Evolutionary conservation across 2,329 filamentous ascomycete genomes (phyloP).

Genomic region (Fusarium sp.): DNA sequence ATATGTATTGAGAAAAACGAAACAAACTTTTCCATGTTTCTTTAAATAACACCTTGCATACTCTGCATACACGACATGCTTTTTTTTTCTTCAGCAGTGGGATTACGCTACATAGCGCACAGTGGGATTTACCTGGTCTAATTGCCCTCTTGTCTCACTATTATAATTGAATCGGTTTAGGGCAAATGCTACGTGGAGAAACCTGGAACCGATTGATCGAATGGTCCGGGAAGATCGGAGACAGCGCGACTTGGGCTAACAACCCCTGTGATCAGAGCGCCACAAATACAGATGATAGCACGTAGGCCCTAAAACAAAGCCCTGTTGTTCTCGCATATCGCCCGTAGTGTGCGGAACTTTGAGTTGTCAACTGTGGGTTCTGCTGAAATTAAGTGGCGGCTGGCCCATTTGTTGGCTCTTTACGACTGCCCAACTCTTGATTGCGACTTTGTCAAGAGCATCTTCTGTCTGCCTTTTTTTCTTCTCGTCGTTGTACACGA

Average conservation of each 20-base stretch:
- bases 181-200: background rate
- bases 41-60: background rate
- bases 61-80: background rate
- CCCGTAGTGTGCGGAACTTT: constrained; percentile 11
- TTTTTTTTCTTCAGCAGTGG: background rate
- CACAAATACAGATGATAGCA: no score
- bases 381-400: constrained; percentile 11
- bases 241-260: background rate
- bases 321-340: constrained; percentile 6
- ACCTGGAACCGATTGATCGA: background rate
- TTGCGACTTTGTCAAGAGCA: no score
- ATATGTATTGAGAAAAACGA: background rate
- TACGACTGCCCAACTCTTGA: no score
- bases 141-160: background rate
- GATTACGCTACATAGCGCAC: background rate
- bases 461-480: background rate
- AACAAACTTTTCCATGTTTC: background rate
- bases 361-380: background rate
- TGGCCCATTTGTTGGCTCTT: background rate
- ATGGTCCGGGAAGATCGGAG: constrained; percentile 15
- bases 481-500: no score
- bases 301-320: background rate
- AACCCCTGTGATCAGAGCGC: constrained; percentile 23
- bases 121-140: background rate
- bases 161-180: background rate